Evolutionary conservation across 2,329 filamentous ascomycete genomes (phyloP).

Genomic region (Hymenoscyphus scutula): DNA sequence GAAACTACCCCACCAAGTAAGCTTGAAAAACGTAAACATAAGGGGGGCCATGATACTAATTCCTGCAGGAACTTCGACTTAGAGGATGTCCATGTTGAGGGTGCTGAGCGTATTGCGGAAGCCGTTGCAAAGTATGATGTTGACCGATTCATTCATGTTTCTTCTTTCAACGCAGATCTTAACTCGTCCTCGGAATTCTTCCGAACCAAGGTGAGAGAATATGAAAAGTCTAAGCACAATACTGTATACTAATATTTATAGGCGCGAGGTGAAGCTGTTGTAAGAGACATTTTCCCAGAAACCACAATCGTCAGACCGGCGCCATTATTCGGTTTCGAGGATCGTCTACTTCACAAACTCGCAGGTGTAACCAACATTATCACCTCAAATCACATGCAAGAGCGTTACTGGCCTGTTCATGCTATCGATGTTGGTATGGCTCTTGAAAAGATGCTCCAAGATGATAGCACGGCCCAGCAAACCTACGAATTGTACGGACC

Average conservation of each 20-base stretch:
- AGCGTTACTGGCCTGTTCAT: slow-evolving; percentile 89
- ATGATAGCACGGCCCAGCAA: slow-evolving; percentile 85
- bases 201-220: slow-evolving; percentile 69
- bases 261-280: slow-evolving; percentile 79
- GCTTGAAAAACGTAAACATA: slow-evolving; percentile 25
- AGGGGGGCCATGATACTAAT: background rate
- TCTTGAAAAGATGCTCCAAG: slow-evolving; percentile 84
- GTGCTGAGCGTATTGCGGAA: slow-evolving; percentile 86
- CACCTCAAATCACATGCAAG: slow-evolving; percentile 89
- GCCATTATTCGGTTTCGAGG: slow-evolving; percentile 92
- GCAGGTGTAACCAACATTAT: slow-evolving; percentile 78
- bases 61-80: slow-evolving; percentile 78
- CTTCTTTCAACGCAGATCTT: slow-evolving; percentile 83
- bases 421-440: slow-evolving; percentile 87
- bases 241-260: slow-evolving; percentile 33
- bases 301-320: slow-evolving; percentile 94
- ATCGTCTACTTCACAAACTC: slow-evolving; percentile 83
- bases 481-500: slow-evolving; percentile 95
- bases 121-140: slow-evolving; percentile 97
- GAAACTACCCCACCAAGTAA: slow-evolving; percentile 94
- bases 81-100: slow-evolving; percentile 90
- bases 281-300: slow-evolving; percentile 87
- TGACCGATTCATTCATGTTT: slow-evolving; percentile 94
- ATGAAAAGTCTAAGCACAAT: slow-evolving; percentile 10
- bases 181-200: slow-evolving; percentile 87